These are phyloP conservation scores for Saturnispora saitoi DNA, from an alignment of 805 yeast species.

Conservation along the genomic window DNA sequence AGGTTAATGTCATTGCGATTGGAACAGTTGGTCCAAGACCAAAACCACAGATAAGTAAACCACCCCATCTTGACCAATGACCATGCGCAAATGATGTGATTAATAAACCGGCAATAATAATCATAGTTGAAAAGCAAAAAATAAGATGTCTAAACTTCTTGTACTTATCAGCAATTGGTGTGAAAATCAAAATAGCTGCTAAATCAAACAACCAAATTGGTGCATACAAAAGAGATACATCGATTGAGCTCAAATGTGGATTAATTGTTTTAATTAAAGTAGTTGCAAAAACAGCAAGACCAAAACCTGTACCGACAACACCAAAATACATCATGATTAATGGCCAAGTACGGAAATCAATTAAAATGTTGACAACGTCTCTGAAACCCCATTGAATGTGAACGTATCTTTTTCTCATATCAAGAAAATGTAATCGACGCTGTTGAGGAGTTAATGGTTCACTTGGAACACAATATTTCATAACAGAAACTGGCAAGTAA, in stretches of 20 bases:
- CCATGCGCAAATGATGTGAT: slow-evolving; percentile 70
- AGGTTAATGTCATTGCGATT: slow-evolving; percentile 74
- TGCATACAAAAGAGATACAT: slow-evolving; percentile 69
- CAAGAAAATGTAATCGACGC: slow-evolving; percentile 45
- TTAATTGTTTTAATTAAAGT: slow-evolving; percentile 61
- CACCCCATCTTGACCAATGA: slow-evolving; percentile 72
- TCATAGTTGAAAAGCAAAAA: slow-evolving; percentile 51
- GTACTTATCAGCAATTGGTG: slow-evolving; percentile 72
- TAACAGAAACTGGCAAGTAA: slow-evolving; percentile 16
- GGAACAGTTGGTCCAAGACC: slow-evolving; percentile 92
- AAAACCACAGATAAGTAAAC: slow-evolving; percentile 72
- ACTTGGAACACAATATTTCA: slow-evolving; percentile 18
- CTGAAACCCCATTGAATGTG: slow-evolving; percentile 46
- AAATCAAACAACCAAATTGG: slow-evolving; percentile 88
- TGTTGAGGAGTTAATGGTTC: slow-evolving; percentile 50
- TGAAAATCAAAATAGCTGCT: slow-evolving; percentile 61
- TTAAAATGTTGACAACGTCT: slow-evolving; percentile 46
- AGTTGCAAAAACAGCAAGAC: slow-evolving; percentile 78
- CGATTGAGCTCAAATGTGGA: slow-evolving; percentile 54
- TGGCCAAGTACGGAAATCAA: slow-evolving; percentile 71
- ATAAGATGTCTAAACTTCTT: slow-evolving; percentile 51
- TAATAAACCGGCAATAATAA: slow-evolving; percentile 67
- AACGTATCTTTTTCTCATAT: slow-evolving; percentile 46
- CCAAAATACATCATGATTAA: slow-evolving; percentile 83
- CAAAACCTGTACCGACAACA: slow-evolving; percentile 86